phyloP scores from a whole-genome alignment of 2,329 filamentous ascomycete genomes.

The Hysterium pulicare region DNA sequence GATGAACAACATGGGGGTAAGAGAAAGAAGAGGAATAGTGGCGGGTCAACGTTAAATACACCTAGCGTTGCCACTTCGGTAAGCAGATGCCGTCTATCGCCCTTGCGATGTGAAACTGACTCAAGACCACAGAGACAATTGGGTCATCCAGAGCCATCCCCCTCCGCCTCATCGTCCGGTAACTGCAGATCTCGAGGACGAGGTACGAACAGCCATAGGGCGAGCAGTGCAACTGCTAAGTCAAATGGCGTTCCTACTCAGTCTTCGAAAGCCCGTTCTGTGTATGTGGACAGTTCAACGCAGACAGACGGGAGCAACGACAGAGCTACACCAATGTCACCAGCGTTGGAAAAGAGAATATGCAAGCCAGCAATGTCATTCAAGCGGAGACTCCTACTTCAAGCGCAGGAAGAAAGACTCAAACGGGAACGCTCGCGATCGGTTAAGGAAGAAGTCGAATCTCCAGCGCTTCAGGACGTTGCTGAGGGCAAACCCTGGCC shows the following conservation, averaged over 20 bases:
- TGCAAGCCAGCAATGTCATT: conserved; percentile 32
- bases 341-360: conserved; percentile 13
- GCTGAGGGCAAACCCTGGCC: conserved; percentile 25
- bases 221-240: conserved; percentile 45
- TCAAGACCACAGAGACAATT: conserved; percentile 31
- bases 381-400: conserved; percentile 36
- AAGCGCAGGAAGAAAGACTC: conserved; percentile 36
- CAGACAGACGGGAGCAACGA: conserved; percentile 27
- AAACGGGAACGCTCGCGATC: conserved; percentile 35
- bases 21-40: conserved; percentile 57
- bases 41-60: conserved; percentile 52
- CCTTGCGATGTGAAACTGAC: conserved; percentile 19
- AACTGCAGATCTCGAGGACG: conserved; percentile 31
- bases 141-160: conserved; percentile 34
- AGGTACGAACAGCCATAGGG: conserved; percentile 15
- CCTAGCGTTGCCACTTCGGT: conserved; percentile 45
- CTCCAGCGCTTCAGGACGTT: conserved; percentile 31
- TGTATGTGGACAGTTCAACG: conserved; percentile 32
- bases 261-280: conserved; percentile 26
- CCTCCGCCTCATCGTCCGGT: conserved; percentile 31
- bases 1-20: conserved; percentile 52
- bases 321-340: conserved; percentile 8
- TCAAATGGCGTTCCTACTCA: conserved; percentile 23
- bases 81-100: conserved; percentile 18
- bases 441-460: conserved; percentile 31